A percentile compares a stretch with the other conserved stretches of the same genome.
Conservation (phyloP, 2,329 filamentous ascomycete species). For the Aspergillus arachidicola region DNA sequence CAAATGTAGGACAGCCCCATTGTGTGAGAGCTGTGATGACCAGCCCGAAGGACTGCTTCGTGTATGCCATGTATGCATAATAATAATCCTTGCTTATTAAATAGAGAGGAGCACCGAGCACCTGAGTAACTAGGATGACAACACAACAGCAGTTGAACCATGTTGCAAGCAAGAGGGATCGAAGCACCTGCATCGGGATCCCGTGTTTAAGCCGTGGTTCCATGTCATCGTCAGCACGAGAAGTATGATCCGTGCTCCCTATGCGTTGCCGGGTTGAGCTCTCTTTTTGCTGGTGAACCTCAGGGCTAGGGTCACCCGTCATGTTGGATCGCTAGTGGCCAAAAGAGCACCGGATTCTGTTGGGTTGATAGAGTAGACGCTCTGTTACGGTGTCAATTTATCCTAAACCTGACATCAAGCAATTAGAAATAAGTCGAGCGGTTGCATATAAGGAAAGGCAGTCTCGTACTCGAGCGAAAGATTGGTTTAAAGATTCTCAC, state of each 20-base stretch:
- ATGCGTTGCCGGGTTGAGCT: conserved; percentile 18
- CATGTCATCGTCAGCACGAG: conserved; percentile 23
- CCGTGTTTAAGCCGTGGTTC: conserved; percentile 49
- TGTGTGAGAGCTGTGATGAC: conserved; percentile 63
- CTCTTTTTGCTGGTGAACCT: conserved; percentile 36
- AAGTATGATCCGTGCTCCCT: not conserved
- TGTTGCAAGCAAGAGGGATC: conserved; percentile 46
- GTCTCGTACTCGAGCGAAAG: not conserved
- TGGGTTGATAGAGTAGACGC: not conserved
- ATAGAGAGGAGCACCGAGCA: conserved; percentile 63
- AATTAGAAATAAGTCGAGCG: not conserved
- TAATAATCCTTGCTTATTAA: conserved; percentile 63
- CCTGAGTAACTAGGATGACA: conserved; percentile 56
- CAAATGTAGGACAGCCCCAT: conserved; percentile 65
- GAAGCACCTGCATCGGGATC: conserved; percentile 46
- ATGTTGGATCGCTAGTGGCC: not conserved
- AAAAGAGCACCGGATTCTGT: not conserved
- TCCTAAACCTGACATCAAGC: not conserved
- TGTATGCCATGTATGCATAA: conserved; percentile 66
- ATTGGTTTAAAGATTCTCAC: not conserved
- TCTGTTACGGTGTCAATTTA: not conserved
- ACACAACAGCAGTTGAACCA: conserved; percentile 50
- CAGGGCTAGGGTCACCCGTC: conserved; percentile 36
- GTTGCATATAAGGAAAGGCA: not conserved
- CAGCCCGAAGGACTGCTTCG: conserved; percentile 67